A percentile compares a stretch with the other conserved stretches of the same genome.
phyloP scores from a whole-genome alignment of 1,284 basidiomycete species.

The Boletus semigastroideus region DNA sequence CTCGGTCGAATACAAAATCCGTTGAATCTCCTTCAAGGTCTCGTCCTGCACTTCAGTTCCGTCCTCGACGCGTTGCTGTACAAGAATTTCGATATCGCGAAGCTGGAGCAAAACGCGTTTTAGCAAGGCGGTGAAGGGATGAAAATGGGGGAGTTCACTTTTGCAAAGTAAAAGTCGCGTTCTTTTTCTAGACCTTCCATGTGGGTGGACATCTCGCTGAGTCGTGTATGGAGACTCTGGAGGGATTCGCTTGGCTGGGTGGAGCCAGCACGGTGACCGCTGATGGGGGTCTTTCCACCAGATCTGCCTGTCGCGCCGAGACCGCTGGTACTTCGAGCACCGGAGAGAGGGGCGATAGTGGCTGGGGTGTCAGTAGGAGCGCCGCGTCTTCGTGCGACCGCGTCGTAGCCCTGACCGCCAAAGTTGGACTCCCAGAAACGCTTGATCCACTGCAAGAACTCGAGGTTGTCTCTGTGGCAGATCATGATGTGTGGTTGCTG shows the following conservation, averaged over 20 bases:
- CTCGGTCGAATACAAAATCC: slow-evolving; percentile 94
- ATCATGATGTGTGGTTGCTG: slow-evolving; percentile 12
- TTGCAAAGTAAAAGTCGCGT: slow-evolving; percentile 97
- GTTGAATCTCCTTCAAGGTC: slow-evolving; percentile 83
- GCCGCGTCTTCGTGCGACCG: slow-evolving; percentile 78
- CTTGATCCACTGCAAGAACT: slow-evolving; percentile 98
- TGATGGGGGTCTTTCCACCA: slow-evolving; percentile 68
- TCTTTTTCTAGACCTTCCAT: slow-evolving; percentile 93
- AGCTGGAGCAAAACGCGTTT: slow-evolving; percentile 50
- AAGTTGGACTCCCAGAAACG: slow-evolving; percentile 95
- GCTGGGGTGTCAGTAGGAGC: slow-evolving; percentile 73
- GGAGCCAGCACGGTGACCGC: slow-evolving; percentile 61
- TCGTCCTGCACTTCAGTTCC: slow-evolving; percentile 62
- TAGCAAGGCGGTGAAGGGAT: slow-evolving; percentile 1
- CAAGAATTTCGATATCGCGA: slow-evolving; percentile 93
- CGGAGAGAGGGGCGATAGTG: slow-evolving; percentile 67
- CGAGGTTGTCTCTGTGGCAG: slow-evolving; percentile 84
- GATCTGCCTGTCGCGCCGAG: slow-evolving; percentile 43
- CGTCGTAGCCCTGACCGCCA: slow-evolving; percentile 86
- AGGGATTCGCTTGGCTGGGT: slow-evolving; percentile 62
- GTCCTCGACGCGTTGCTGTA: slow-evolving; percentile 72
- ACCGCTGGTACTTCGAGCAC: slow-evolving; percentile 39
- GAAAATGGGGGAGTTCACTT: slow-evolving; percentile 57
- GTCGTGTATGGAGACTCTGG: slow-evolving; percentile 69
- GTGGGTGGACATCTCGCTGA: slow-evolving; percentile 81